Base-by-base conservation (phyloP, 192 early-diverging fungal genomes). In the Gryganskiella cystojenkinii region DNA sequence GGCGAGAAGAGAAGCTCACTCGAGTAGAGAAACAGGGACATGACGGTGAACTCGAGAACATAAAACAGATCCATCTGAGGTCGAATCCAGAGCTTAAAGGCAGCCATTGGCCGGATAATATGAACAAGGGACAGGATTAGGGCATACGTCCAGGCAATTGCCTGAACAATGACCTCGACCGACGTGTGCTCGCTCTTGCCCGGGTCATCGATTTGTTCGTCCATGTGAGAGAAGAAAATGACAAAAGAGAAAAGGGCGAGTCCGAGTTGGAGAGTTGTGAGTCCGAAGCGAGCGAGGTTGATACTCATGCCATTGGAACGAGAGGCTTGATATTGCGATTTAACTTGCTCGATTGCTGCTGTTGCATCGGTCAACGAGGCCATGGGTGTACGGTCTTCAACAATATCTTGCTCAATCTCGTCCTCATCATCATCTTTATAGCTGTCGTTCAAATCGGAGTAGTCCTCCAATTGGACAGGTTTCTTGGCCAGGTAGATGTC, bases 11-110 rank as follows among this genome's bases (percentile, higher is more conserved):
- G 10, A 15, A 50, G 67, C 55, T 17, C 55, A 14, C 34, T 62
- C 72, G 0, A 17, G 46, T 49, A 61, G 8, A 76, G 64, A 2
- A 40, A 20, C 7, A 63, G 13, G 4, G 72, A 56, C 22, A 57
- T 61, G 3, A 76, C 45, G 33, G 30, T 24, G 6, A 67, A 22
- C 34, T 56, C 30, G 27, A 76, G 60, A 0, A 67, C 1, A 22
- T 67, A 76, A 27, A 67, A 67, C 13, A 62, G 3, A 43, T 76
- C 72, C 43, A 76, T 59, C 30, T 67, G 64, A 8, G 45, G 45
- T 2, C 72, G 72, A 20, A 76, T 35, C 64, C 55, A 67, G 46
- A 67, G 62, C 35, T 76, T 49, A 33, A 24, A 33, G 1, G 64
- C 49, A 13, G 56, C 43, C 5, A 43, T 33, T 0, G 72, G 72